A percentile compares a stretch with the other conserved stretches of the same genome.
These are phyloP conservation scores for Nymphaea thermarum DNA, from an alignment of 164 flowering plant species.

Conservation along the genomic window DNA sequence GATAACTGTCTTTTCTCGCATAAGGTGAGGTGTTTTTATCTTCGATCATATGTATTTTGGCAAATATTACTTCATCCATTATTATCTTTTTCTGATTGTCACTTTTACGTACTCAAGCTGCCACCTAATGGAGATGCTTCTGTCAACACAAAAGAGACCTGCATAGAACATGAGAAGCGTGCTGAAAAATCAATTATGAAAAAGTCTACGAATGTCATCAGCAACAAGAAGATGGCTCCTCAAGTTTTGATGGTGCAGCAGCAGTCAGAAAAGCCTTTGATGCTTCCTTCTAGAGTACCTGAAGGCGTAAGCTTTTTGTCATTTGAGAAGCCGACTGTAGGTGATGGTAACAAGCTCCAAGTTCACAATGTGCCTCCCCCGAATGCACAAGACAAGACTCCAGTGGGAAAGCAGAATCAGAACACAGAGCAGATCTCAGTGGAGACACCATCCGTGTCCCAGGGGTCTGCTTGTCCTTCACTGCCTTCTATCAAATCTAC, in stretches of 20 bases:
- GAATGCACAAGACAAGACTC: constrained; percentile 2
- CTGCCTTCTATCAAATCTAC: constrained; percentile 8
- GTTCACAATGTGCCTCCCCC: background rate
- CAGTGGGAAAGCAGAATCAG: constrained; percentile 9
- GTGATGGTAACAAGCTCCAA: constrained; percentile 8
- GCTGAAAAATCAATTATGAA: constrained; percentile 9
- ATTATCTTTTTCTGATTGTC: background rate
- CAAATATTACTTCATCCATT: background rate
- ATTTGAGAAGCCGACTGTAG: constrained; percentile 16
- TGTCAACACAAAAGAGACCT: background rate
- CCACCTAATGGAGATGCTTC: constrained; percentile 16
- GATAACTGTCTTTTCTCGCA: constrained; percentile 73
- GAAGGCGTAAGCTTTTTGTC: constrained; percentile 41
- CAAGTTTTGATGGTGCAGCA: constrained; percentile 7
- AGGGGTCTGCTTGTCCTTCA: constrained; percentile 9
- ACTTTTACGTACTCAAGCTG: constrained; percentile 14
- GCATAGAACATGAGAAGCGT: constrained; percentile 5
- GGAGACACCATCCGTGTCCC: constrained; percentile 5
- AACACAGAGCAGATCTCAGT: constrained; percentile 10
- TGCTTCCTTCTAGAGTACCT: constrained; percentile 24
- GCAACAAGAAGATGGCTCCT: constrained; percentile 9
- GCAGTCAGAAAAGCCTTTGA: constrained; percentile 7
- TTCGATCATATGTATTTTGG: background rate
- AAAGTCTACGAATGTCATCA: constrained; percentile 9
- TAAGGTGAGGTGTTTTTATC: constrained; percentile 33